Conservation (phyloP, 2,329 filamentous ascomycete species). For the Mycogone perniciosa region DNA sequence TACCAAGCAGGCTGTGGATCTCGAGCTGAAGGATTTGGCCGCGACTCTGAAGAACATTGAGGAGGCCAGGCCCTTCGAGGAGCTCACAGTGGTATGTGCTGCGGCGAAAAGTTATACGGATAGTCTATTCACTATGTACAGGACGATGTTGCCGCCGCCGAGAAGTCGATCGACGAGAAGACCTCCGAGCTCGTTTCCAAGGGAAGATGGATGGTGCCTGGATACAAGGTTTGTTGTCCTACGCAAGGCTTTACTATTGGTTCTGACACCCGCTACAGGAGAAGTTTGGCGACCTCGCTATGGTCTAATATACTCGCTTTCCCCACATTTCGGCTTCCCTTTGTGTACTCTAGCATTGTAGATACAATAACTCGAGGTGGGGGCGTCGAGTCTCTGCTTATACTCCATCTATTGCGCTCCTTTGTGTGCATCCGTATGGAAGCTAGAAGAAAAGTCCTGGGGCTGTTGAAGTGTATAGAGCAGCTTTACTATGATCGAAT, state of each 20-base stretch:
- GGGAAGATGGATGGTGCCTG: conserved; percentile 96
- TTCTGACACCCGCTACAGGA: conserved; percentile 61
- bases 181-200: conserved; percentile 90
- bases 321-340: conserved; percentile 39
- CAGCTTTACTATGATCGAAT: background rate
- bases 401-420: conserved; percentile 16
- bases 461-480: background rate
- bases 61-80: conserved; percentile 89
- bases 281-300: conserved; percentile 96
- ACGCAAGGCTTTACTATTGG: background rate
- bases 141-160: conserved; percentile 92
- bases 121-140: conserved; percentile 35
- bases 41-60: conserved; percentile 97
- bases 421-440: conserved; percentile 1
- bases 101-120: background rate
- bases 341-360: conserved; percentile 67
- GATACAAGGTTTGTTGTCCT: conserved; percentile 78
- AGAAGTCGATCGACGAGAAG: conserved; percentile 97
- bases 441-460: background rate
- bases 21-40: conserved; percentile 87
- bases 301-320: conserved; percentile 62
- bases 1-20: conserved; percentile 93
- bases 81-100: conserved; percentile 86
- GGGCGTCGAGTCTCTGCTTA: conserved; percentile 29
- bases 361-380: conserved; percentile 44